These are phyloP conservation scores for Candida railenensis DNA, from an alignment of 805 yeast species.

Conservation along the genomic window DNA sequence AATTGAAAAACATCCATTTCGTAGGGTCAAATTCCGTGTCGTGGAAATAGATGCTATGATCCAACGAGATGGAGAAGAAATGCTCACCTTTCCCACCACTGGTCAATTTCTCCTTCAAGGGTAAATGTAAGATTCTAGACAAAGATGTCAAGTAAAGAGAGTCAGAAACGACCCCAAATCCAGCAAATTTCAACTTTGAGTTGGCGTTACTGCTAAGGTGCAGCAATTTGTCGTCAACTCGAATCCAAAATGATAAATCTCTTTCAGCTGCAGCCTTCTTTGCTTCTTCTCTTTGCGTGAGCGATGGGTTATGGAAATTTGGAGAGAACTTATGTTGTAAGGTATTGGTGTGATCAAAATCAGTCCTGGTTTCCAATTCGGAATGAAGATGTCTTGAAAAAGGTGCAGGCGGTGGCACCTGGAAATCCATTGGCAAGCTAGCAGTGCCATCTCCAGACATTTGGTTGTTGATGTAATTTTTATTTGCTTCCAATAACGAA, in stretches of 20 bases:
- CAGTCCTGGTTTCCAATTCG: conserved; percentile 13
- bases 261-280: conserved; percentile 28
- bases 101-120: conserved; percentile 13
- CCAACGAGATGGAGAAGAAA: conserved; percentile 32
- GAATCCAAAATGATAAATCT: conserved; percentile 30
- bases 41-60: conserved; percentile 35
- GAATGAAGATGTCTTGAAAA: conserved; percentile 22
- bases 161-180: conserved; percentile 32
- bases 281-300: conserved; percentile 19
- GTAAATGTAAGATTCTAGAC: conserved; percentile 28
- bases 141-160: conserved; percentile 29
- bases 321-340: conserved; percentile 29
- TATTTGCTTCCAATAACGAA: conserved; percentile 15
- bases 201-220: not conserved
- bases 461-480: conserved; percentile 16
- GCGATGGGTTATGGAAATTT: conserved; percentile 19
- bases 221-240: conserved; percentile 19
- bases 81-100: conserved; percentile 23
- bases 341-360: conserved; percentile 15
- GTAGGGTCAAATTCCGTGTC: conserved; percentile 34
- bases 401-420: conserved; percentile 19
- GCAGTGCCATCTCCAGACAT: conserved; percentile 7
- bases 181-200: conserved; percentile 22
- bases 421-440: conserved; percentile 28
- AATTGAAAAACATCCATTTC: conserved; percentile 30